phyloP scores from a whole-genome alignment of 2,329 filamentous ascomycete species.

The Stenocarpella maydis region DNA sequence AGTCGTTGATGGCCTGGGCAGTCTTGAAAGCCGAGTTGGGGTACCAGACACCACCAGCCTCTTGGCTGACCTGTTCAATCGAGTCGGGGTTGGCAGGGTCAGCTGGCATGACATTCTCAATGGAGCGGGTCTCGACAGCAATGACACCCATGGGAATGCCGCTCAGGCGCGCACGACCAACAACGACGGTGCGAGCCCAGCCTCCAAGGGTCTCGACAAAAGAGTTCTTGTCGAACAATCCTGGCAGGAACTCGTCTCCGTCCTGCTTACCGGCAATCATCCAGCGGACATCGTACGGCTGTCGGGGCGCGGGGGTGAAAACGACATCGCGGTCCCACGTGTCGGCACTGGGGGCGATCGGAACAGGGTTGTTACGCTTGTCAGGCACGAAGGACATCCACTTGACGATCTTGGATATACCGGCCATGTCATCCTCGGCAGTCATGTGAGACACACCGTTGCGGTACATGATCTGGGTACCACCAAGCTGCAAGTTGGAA shows the following conservation, averaged over 20 bases:
- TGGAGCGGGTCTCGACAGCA: slow-evolving; percentile 91
- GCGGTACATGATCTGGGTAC: slow-evolving; percentile 99
- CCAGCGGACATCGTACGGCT: slow-evolving; percentile 91
- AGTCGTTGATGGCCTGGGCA: slow-evolving; percentile 97
- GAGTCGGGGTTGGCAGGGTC: slow-evolving; percentile 99
- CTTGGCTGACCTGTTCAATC: slow-evolving; percentile 91
- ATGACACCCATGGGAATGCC: slow-evolving; percentile 99
- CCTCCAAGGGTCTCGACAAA: slow-evolving; percentile 97
- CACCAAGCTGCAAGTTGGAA: slow-evolving; percentile 97
- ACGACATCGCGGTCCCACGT: slow-evolving; percentile 91
- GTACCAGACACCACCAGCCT: slow-evolving; percentile 99
- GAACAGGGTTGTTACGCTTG: slow-evolving; percentile 90
- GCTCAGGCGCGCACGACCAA: slow-evolving; percentile 93
- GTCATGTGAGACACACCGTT: slow-evolving; percentile 99
- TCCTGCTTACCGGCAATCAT: slow-evolving; percentile 90
- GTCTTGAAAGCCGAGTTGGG: slow-evolving; percentile 99
- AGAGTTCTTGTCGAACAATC: slow-evolving; percentile 95
- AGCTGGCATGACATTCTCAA: slow-evolving; percentile 96
- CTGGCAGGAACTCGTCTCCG: slow-evolving; percentile 84
- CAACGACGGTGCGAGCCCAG: slow-evolving; percentile 96
- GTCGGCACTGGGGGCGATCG: slow-evolving; percentile 87
- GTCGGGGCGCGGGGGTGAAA: slow-evolving; percentile 83
- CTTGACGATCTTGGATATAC: slow-evolving; percentile 96
- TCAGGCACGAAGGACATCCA: slow-evolving; percentile 98
- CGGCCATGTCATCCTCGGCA: slow-evolving; percentile 95